phyloP scores from a whole-genome alignment of 1,139 yeast species.

The Saccharomyces hybrid region DNA sequence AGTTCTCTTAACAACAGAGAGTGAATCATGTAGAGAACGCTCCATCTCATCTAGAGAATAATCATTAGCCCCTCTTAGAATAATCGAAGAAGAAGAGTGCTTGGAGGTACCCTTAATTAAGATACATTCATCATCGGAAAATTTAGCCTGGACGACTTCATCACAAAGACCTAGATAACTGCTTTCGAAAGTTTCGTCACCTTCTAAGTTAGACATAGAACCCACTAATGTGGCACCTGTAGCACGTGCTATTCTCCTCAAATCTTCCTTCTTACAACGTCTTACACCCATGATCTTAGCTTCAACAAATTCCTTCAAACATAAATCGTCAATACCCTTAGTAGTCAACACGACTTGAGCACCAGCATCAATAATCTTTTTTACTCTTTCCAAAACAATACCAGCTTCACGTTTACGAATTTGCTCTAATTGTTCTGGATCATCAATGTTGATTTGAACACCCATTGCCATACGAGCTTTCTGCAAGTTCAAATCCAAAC shows the following conservation, averaged over 20 bases:
- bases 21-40: slow-evolving; percentile 88
- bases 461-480: slow-evolving; percentile 98
- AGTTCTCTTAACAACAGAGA: slow-evolving; percentile 92
- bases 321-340: slow-evolving; percentile 95
- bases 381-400: slow-evolving; percentile 79
- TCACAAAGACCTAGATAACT: slow-evolving; percentile 85
- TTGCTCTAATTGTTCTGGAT: slow-evolving; percentile 95
- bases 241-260: slow-evolving; percentile 94
- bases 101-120: slow-evolving; percentile 89
- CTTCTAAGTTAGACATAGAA: slow-evolving; percentile 88
- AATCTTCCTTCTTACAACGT: slow-evolving; percentile 94
- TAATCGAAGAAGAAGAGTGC: slow-evolving; percentile 85
- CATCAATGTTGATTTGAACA: slow-evolving; percentile 92
- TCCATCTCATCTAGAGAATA: slow-evolving; percentile 98
- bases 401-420: slow-evolving; percentile 93
- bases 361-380: slow-evolving; percentile 82
- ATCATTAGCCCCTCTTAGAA: slow-evolving; percentile 94
- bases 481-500: slow-evolving; percentile 88
- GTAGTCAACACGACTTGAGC: slow-evolving; percentile 96
- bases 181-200: slow-evolving; percentile 92
- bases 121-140: slow-evolving; percentile 96
- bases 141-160: slow-evolving; percentile 83
- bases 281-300: slow-evolving; percentile 96
- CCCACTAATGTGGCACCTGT: slow-evolving; percentile 91
- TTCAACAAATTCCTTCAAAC: slow-evolving; percentile 92